phyloP scores from a whole-genome alignment of 371 early-diverging fungal genomes.

The Nematocida sp. region DNA sequence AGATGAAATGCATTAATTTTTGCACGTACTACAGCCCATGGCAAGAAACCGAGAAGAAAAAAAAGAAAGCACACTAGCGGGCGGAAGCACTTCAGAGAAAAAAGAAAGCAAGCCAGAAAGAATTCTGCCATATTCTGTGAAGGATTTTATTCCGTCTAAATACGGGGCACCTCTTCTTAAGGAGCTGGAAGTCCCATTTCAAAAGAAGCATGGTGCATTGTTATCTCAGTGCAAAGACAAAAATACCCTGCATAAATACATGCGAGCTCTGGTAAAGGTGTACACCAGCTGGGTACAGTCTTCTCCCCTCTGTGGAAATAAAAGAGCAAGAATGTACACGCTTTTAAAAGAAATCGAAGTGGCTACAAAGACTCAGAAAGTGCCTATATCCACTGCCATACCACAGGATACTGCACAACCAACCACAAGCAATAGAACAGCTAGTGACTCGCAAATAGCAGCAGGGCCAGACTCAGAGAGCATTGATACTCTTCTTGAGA shows the following conservation, averaged over 20 bases:
- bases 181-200: background rate
- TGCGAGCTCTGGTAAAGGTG: conserved; percentile 14
- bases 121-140: conserved; percentile 23
- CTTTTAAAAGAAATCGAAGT: conserved; percentile 26
- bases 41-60: conserved; percentile 5
- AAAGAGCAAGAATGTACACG: conserved; percentile 27
- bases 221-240: background rate
- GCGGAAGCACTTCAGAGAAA: background rate
- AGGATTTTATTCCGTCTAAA: conserved; percentile 35
- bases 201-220: background rate
- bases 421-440: background rate
- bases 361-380: conserved; percentile 7
- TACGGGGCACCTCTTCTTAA: conserved; percentile 38
- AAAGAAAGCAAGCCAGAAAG: conserved; percentile 25
- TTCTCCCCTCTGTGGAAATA: conserved; percentile 55
- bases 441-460: background rate
- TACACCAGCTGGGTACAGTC: conserved; percentile 30
- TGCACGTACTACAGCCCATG: background rate
- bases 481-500: conserved; percentile 9
- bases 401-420: background rate
- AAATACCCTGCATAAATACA: background rate
- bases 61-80: background rate
- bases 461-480: conserved; percentile 18
- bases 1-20: background rate
- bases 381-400: background rate